phyloP scores from a whole-genome alignment of 768 basidiomycete genomes.

The Suillus cothurnatus region DNA sequence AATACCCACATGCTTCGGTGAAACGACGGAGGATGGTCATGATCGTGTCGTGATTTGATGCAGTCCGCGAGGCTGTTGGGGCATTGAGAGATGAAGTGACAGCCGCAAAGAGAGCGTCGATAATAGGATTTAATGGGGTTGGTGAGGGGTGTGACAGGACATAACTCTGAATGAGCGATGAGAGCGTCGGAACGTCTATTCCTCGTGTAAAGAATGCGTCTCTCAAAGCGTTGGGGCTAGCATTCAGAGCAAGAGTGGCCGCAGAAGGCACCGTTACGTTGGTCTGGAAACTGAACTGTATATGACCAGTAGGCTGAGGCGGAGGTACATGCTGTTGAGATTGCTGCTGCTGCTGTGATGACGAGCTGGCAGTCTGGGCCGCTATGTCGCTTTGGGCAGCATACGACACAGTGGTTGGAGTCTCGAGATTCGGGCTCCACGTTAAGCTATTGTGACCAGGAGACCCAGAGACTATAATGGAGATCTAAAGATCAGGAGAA shows the following conservation, averaged over 20 bases:
- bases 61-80: constrained; percentile 34
- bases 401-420: constrained; percentile 44
- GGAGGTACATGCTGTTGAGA: constrained; percentile 27
- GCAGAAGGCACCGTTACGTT: constrained; percentile 46
- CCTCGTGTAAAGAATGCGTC: constrained; percentile 37
- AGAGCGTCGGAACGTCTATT: constrained; percentile 49
- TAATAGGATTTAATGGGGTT: constrained; percentile 50
- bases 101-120: constrained; percentile 59
- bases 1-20: constrained; percentile 53
- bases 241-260: constrained; percentile 28
- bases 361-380: constrained; percentile 29
- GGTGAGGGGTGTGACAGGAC: constrained; percentile 49
- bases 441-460: constrained; percentile 29
- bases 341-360: constrained; percentile 31
- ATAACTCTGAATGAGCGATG: constrained; percentile 56
- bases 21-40: constrained; percentile 49
- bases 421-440: constrained; percentile 41
- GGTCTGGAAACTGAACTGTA: constrained; percentile 47
- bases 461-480: constrained; percentile 18
- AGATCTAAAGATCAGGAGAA: constrained; percentile 8
- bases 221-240: constrained; percentile 30
- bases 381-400: constrained; percentile 23
- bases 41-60: constrained; percentile 39
- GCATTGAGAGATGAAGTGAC: constrained; percentile 26
- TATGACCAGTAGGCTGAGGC: constrained; percentile 32